These are phyloP conservation scores for Hibiscus tridactylites DNA, from an alignment of 345 rosid species.

Conservation along the genomic window DNA sequence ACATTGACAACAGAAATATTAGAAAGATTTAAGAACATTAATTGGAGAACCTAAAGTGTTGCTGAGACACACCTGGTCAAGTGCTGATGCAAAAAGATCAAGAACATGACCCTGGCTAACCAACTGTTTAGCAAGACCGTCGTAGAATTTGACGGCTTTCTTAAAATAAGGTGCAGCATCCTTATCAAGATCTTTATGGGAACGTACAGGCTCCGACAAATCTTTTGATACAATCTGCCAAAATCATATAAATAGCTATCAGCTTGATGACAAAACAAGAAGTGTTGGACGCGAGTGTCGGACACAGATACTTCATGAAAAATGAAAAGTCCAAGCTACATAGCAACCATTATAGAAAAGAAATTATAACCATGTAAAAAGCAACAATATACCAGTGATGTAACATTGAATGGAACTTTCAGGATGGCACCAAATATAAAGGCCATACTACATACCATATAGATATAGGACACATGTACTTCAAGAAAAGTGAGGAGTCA, in stretches of 20 bases:
- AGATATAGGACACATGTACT: no score
- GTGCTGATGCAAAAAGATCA: slow-evolving; percentile 96
- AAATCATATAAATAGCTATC: slow-evolving; percentile 9
- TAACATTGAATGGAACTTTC: not conserved
- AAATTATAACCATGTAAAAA: not conserved
- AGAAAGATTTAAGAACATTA: not conserved
- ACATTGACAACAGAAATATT: not conserved
- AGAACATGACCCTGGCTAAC: slow-evolving; percentile 94
- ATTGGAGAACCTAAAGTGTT: not conserved
- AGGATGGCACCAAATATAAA: not conserved
- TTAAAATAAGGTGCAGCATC: slow-evolving; percentile 96
- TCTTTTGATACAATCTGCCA: slow-evolving; percentile 93
- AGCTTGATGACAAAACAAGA: not conserved
- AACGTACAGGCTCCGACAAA: slow-evolving; percentile 87
- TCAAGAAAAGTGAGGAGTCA: no score
- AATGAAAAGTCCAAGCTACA: no score
- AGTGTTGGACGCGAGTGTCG: not conserved
- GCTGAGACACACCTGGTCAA: slow-evolving; percentile 72
- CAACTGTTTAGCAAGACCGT: slow-evolving; percentile 80
- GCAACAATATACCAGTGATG: not conserved
- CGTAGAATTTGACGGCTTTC: slow-evolving; percentile 94
- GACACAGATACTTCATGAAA: no score
- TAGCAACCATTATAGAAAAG: not conserved
- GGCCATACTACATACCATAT: no score
- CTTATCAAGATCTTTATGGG: slow-evolving; percentile 98